These are phyloP conservation scores for Suillus subluteus DNA, from an alignment of 768 basidiomycete genomes.

Conservation along the genomic window DNA sequence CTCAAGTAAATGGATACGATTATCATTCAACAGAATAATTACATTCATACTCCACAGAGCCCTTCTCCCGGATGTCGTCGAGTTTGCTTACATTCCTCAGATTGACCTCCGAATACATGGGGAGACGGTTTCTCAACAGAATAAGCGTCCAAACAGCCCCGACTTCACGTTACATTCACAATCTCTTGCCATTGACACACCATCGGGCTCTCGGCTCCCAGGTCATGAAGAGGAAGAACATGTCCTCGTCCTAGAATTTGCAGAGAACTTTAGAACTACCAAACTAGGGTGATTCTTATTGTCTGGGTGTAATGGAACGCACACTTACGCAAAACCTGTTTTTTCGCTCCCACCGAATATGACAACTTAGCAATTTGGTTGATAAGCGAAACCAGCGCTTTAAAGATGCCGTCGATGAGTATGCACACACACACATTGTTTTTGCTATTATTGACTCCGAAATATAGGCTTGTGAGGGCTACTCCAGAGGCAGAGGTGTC, in stretches of 20 bases:
- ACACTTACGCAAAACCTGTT: conserved; percentile 11
- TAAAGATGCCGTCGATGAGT: conserved; percentile 71
- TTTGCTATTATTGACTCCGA: neutral
- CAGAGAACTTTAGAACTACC: conserved; percentile 44
- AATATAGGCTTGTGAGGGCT: conserved; percentile 59
- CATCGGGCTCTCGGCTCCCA: conserved; percentile 29
- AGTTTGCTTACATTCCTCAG: conserved; percentile 78
- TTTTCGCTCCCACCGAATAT: conserved; percentile 39
- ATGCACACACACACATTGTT: conserved; percentile 19
- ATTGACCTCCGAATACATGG: conserved; percentile 62
- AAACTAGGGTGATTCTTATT: conserved; percentile 28
- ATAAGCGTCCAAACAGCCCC: conserved; percentile 40
- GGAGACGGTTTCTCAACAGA: conserved; percentile 30
- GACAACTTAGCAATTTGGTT: conserved; percentile 69
- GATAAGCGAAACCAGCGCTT: conserved; percentile 72
- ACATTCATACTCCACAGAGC: conserved; percentile 48
- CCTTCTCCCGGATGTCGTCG: conserved; percentile 79
- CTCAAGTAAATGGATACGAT: conserved; percentile 58
- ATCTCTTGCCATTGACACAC: neutral
- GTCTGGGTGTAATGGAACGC: conserved; percentile 11
- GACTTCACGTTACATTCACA: conserved; percentile 40
- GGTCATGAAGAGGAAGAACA: conserved; percentile 44
- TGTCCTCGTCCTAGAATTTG: conserved; percentile 55
- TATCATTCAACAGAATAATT: neutral
- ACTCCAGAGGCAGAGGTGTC: conserved; percentile 60